Evolutionary conservation across 352 stramenopile species (phyloP).

Genomic region (Globisporangium mamillatum): DNA sequence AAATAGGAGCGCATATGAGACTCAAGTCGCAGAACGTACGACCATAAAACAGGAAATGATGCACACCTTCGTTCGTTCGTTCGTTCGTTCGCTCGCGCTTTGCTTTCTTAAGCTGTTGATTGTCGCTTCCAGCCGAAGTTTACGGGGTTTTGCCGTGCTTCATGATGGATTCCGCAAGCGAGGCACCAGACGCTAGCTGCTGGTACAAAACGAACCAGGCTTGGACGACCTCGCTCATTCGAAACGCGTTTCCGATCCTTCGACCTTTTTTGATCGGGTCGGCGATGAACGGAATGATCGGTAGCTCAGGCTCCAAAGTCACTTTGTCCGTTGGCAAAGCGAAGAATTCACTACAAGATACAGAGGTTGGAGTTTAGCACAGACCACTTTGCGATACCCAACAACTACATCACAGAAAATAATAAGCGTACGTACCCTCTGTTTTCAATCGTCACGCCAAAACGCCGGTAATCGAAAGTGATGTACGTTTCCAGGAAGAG

Average conservation of each 20-base stretch:
- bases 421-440: constrained; percentile 49
- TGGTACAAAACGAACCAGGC: constrained; percentile 37
- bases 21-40: background rate
- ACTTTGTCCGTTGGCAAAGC: constrained; percentile 50
- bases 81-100: background rate
- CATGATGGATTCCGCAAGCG: constrained; percentile 18
- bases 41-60: background rate
- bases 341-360: constrained; percentile 68
- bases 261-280: constrained; percentile 68
- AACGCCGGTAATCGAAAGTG: constrained; percentile 80
- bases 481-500: constrained; percentile 85
- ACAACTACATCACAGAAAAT: background rate
- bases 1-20: background rate
- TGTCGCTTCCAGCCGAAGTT: background rate
- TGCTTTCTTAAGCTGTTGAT: background rate
- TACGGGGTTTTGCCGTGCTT: background rate
- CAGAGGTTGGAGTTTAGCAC: background rate
- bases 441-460: constrained; percentile 72
- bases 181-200: constrained; percentile 23
- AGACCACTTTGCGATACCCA: background rate
- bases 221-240: constrained; percentile 70
- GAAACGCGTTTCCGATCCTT: constrained; percentile 80
- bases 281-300: constrained; percentile 61
- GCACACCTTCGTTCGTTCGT: constrained; percentile 2
- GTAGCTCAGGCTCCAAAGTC: constrained; percentile 26